These are phyloP conservation scores for Talaromyces piceae DNA, from an alignment of 2,329 filamentous ascomycete genomes.

Conservation along the genomic window DNA sequence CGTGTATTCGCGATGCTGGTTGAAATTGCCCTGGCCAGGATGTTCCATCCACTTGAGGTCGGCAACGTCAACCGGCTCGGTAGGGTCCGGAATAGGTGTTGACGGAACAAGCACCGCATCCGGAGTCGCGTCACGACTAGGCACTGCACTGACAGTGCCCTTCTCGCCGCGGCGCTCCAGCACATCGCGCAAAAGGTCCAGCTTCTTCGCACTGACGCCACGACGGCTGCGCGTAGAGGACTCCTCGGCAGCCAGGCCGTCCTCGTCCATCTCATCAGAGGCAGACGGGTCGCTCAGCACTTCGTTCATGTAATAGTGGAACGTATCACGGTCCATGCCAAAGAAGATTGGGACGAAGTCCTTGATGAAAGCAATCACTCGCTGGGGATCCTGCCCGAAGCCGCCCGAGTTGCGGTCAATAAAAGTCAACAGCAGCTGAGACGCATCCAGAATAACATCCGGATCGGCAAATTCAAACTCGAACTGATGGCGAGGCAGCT, in stretches of 20 bases:
- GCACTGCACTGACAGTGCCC: constrained; percentile 63
- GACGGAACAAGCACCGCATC: constrained; percentile 50
- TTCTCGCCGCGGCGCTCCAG: constrained; percentile 71
- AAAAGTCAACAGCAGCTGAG: constrained; percentile 41
- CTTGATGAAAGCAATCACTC: constrained; percentile 68
- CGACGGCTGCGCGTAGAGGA: constrained; percentile 62
- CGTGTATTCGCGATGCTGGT: constrained; percentile 60
- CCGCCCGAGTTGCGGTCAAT: constrained; percentile 43
- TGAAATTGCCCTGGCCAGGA: constrained; percentile 48
- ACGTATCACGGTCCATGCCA: constrained; percentile 62
- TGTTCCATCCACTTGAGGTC: constrained; percentile 54
- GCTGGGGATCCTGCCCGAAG: constrained; percentile 58
- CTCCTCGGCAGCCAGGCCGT: constrained; percentile 62
- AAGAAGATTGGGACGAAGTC: constrained; percentile 71
- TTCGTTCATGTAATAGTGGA: constrained; percentile 59
- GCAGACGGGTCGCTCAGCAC: constrained; percentile 60
- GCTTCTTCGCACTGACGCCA: constrained; percentile 59
- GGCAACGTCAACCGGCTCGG: constrained; percentile 44
- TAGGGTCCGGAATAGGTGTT: constrained; percentile 42
- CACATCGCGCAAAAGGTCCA: constrained; percentile 72
- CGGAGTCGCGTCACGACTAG: constrained; percentile 82
- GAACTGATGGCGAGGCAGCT: constrained; percentile 63
- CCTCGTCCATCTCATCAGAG: constrained; percentile 70
- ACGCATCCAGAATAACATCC: constrained; percentile 53
- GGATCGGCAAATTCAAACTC: constrained; percentile 66